Evolutionary conservation across 768 basidiomycete species (phyloP), one percentile per base, ranked within the genome.

Genomic region (Suillus alpinus): DNA sequence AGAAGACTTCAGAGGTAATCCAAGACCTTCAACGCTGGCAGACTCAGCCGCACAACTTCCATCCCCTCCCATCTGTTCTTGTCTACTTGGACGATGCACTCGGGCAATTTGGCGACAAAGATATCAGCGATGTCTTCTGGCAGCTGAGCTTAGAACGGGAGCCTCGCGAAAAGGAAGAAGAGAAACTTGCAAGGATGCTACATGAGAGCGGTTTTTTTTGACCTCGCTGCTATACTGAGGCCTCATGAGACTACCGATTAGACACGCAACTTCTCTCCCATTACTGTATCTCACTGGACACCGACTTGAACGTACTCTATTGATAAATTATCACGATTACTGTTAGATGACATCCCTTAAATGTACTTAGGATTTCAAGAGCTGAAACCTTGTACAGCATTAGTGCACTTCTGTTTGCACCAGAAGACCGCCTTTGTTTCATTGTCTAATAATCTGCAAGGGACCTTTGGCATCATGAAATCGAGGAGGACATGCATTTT

Each of bases 21-120:
- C 77, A 81, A 44, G 84, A 85, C 68, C 83, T 86, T 58, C 80
- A 84, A 63, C 78, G 80, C 29, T 84, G 84, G 71, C 85, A 86
- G 63, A 72, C 76, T 12, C 78, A 79, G 44, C 80, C 80, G 0
- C 86, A 85, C 72, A 85, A 84, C 65, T 76, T 86, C n/a, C 74
- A 76, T 9, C 72, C 72, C 3, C 75, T 83, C 13, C 74, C 75
- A 0, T 63, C 74, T 1, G 77, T 86, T 9, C 75, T 78, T 31
- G 73, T 72, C n/a, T 83, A 76, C 62, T 65, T 86, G 59, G 66
- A 78, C 34, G 72, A 76, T 14, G 69, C 76, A 7, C 69, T 86
- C 46, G 70, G 67, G n/a, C 69, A 71, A 56, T 74, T 73, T 64
- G 70, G 66, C 10, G 69, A 72, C 62, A 67, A 72, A 57, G 75